Evolutionary conservation across 2,329 filamentous ascomycete genomes (phyloP).

Genomic region (Mollisia scopiformis): DNA sequence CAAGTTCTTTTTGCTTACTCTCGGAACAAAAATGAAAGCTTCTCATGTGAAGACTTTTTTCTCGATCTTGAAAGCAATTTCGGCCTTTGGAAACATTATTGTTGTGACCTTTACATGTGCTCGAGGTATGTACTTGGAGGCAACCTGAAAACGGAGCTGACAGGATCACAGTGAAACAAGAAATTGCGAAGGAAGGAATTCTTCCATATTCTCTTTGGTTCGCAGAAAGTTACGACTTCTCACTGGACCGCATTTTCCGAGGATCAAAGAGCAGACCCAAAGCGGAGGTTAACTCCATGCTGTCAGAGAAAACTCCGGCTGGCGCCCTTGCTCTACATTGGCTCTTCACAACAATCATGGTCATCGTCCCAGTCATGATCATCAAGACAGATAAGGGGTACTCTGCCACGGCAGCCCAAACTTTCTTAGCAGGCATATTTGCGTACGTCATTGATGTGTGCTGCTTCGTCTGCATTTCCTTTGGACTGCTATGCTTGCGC

Average conservation of each 20-base stretch:
- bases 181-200: conserved; percentile 60
- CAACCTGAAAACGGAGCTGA: background rate
- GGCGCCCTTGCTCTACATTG: conserved; percentile 4
- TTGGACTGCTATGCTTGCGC: conserved; percentile 5
- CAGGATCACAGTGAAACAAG: conserved; percentile 51
- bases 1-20: conserved; percentile 40
- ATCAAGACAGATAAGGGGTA: background rate
- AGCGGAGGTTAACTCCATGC: background rate
- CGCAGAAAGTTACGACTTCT: conserved; percentile 34
- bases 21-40: conserved; percentile 31
- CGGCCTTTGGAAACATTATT: conserved; percentile 57
- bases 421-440: background rate
- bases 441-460: background rate
- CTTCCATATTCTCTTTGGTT: conserved; percentile 53
- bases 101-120: conserved; percentile 58
- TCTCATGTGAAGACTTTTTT: conserved; percentile 41
- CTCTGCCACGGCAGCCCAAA: background rate
- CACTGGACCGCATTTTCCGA: background rate
- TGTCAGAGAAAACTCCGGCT: conserved; percentile 4
- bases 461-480: background rate
- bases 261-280: background rate
- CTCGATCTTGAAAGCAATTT: conserved; percentile 53
- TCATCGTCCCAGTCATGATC: conserved; percentile 1
- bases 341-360: conserved; percentile 1
- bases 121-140: conserved; percentile 37